Evolutionary conservation across 257 asterid species (phyloP).

Genomic region (Nyctanthes arbortristis): DNA sequence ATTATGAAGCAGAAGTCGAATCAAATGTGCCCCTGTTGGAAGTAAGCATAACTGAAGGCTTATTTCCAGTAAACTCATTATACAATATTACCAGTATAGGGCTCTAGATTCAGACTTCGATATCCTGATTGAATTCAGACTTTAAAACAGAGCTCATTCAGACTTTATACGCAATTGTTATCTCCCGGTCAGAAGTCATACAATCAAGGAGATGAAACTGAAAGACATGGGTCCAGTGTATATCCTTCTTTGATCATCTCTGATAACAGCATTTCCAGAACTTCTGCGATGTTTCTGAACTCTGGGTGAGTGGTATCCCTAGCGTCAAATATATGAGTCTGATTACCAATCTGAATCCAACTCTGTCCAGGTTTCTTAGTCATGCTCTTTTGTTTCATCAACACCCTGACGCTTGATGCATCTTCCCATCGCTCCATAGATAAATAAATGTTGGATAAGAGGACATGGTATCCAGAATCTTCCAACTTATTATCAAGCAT

Average conservation of each 20-base stretch:
- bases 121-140: background rate
- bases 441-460: slow-evolving; percentile 42
- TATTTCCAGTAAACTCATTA: background rate
- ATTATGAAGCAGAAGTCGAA: background rate
- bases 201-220: slow-evolving; percentile 2
- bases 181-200: too few species aligned
- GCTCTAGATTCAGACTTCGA: background rate
- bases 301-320: slow-evolving; percentile 32
- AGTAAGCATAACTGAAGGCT: background rate
- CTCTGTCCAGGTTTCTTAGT: slow-evolving; percentile 38
- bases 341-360: slow-evolving; percentile 33
- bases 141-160: background rate
- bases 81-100: background rate
- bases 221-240: slow-evolving; percentile 16
- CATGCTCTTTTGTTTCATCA: slow-evolving; percentile 36
- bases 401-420: slow-evolving; percentile 35
- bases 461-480: slow-evolving; percentile 37
- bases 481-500: slow-evolving; percentile 28
- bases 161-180: background rate
- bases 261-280: slow-evolving; percentile 20
- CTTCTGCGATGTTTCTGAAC: slow-evolving; percentile 23
- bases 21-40: background rate
- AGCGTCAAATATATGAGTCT: slow-evolving; percentile 36
- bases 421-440: slow-evolving; percentile 44
- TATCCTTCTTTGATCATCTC: slow-evolving; percentile 26